Conservation (phyloP, 2,329 filamentous ascomycete genomes). For the Paracamarosporium sp. region DNA sequence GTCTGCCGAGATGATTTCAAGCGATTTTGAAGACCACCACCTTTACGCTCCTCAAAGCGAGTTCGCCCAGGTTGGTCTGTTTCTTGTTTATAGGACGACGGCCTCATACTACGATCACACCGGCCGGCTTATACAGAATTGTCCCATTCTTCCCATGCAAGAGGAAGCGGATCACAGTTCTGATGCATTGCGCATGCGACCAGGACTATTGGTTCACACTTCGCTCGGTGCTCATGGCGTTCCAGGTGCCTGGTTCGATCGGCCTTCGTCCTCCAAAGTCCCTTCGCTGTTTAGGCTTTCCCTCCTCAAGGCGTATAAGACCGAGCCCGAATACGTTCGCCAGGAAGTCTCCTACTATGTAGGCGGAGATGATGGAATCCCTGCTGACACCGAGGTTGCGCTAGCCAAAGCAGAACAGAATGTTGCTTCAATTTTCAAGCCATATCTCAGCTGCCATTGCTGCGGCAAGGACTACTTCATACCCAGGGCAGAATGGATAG, state of each 20-base stretch:
- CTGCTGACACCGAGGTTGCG: constrained; percentile 3
- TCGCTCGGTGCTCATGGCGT: constrained; percentile 22
- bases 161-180: background rate
- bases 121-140: constrained; percentile 21
- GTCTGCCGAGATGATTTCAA: background rate
- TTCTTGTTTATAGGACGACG: constrained; percentile 20
- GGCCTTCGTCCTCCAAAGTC: constrained; percentile 16
- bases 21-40: background rate
- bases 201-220: constrained; percentile 27
- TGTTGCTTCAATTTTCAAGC: constrained; percentile 18
- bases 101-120: constrained; percentile 30
- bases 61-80: background rate
- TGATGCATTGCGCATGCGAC: constrained; percentile 7
- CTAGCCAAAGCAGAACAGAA: constrained; percentile 21
- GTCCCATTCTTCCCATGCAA: constrained; percentile 5
- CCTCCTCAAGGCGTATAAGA: constrained; percentile 4
- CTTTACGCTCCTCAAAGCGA: background rate
- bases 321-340: background rate
- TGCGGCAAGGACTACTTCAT: constrained; percentile 38
- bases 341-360: background rate
- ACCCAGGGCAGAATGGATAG: constrained; percentile 38
- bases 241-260: constrained; percentile 23
- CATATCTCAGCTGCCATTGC: constrained; percentile 31
- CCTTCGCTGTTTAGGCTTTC: background rate
- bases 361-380: constrained; percentile 16